Base-by-base conservation (phyloP, 2,329 filamentous ascomycete species). In the Fusarium devonianum region DNA sequence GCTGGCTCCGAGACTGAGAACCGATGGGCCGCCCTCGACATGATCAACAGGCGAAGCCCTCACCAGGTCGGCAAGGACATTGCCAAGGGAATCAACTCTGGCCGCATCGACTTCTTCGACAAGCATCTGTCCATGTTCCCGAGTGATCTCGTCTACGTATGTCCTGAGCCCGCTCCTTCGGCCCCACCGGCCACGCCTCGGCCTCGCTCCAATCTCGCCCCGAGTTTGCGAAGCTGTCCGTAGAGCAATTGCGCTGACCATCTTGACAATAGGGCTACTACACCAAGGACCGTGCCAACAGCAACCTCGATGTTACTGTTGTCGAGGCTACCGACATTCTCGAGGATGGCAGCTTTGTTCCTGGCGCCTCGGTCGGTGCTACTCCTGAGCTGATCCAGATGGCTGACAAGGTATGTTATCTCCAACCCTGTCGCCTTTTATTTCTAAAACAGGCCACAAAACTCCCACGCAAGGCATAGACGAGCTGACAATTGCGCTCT, bases 101-200 rank as follows among this genome's bases (percentile, higher is more conserved):
- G 91, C 32, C 81, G 87, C 61, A 96, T 96, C 75, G 86, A 93
- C 56, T 96, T 96, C 74, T 96, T 95, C 69, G 91, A 96, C 72
- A 96, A 96, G 77, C 91, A 96, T 76, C 72, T 96, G 68, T 92
- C 87, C 73, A 95, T 95, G 91, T 96, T 96, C 71, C 91, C 91
- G 4, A 82, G 87, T 28, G 91, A 96, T 69, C 77, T 96, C 58
- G 88, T 93, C 71, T 94, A 94, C 70, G 83, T 86, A 74, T 68
- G 75, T 30, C 32, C 25, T 18, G 34, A 34, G 21, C 22, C 32
- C 34, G 17, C 21, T 17, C 25, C 35, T 53, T 40, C 29, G 32
- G 56, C 52, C 43, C 56, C 48, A 54, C 48, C 49, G 28, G 21
- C 43, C 41, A 29, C 30, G 26, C 28, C 44, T 41, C 53, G 57